These are phyloP conservation scores for Fusarium palustre DNA, from an alignment of 2,329 filamentous ascomycete species.

Conservation along the genomic window DNA sequence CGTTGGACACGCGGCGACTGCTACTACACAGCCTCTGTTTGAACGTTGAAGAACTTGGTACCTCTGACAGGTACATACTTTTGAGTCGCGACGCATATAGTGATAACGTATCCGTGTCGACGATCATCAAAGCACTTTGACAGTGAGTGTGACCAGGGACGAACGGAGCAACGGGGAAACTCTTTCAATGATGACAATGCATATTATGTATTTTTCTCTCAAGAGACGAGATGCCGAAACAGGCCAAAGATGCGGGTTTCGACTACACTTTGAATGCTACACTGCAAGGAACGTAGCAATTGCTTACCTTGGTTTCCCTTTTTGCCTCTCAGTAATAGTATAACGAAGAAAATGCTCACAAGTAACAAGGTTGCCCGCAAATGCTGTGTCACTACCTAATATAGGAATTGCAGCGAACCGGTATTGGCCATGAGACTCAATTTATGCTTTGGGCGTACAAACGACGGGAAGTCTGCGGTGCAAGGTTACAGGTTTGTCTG, in stretches of 20 bases:
- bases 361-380: constrained; percentile 27
- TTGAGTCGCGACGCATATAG: constrained; percentile 7
- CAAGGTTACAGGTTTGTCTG: constrained; percentile 24
- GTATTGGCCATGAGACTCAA: constrained; percentile 27
- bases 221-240: constrained; percentile 20
- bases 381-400: constrained; percentile 35
- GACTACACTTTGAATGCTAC: constrained; percentile 1
- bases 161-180: too few relatives aligned
- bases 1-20: constrained; percentile 30
- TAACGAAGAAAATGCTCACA: neutral
- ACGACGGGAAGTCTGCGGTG: constrained; percentile 31
- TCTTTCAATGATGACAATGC: constrained; percentile 12
- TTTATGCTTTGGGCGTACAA: constrained; percentile 23
- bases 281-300: neutral
- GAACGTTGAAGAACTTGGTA: neutral
- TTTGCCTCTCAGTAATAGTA: neutral
- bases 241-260: constrained; percentile 12
- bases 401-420: constrained; percentile 45
- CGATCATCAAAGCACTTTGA: constrained; percentile 19
- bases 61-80: neutral
- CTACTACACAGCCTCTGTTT: constrained; percentile 25
- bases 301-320: neutral
- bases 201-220: neutral
- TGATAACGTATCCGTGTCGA: constrained; percentile 15
- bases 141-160: too few relatives aligned